A percentile compares a stretch with the other conserved stretches of the same genome.
These are phyloP conservation scores for Colletotrichum chrysophilum DNA, from an alignment of 2,329 filamentous ascomycete genomes.

Conservation along the genomic window DNA sequence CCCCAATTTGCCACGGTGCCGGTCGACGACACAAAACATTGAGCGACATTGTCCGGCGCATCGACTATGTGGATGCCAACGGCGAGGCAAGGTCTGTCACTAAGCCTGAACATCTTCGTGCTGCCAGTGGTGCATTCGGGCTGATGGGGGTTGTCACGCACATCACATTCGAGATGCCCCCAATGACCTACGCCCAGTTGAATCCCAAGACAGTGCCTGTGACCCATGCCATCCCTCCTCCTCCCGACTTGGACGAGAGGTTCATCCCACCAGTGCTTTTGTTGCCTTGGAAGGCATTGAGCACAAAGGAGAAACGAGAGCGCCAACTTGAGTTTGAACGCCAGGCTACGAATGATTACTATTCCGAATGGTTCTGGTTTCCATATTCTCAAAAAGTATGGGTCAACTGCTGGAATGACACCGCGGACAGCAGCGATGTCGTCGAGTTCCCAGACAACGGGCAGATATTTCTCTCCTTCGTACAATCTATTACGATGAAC, in stretches of 20 bases:
- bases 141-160: constrained; percentile 54
- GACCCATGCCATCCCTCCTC: constrained; percentile 48
- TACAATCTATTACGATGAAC: constrained; percentile 25
- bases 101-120: constrained; percentile 41
- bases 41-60: constrained; percentile 48
- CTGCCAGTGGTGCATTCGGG: constrained; percentile 50
- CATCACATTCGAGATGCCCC: constrained; percentile 50
- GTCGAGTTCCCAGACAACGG: constrained; percentile 40
- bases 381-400: constrained; percentile 42
- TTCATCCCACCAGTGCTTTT: constrained; percentile 36
- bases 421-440: constrained; percentile 31
- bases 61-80: constrained; percentile 53
- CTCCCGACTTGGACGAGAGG: constrained; percentile 28
- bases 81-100: constrained; percentile 44
- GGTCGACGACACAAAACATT: constrained; percentile 43
- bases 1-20: constrained; percentile 50
- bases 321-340: constrained; percentile 42
- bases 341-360: constrained; percentile 44
- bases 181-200: constrained; percentile 52
- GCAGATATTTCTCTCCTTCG: constrained; percentile 37
- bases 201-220: constrained; percentile 46
- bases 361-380: constrained; percentile 58
- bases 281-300: constrained; percentile 37
- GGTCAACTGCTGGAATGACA: constrained; percentile 36
- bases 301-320: constrained; percentile 32